A percentile compares a stretch with the other conserved stretches of the same genome.
phyloP scores from a whole-genome alignment of 805 yeast genomes.

The Lipomyces orientalis region DNA sequence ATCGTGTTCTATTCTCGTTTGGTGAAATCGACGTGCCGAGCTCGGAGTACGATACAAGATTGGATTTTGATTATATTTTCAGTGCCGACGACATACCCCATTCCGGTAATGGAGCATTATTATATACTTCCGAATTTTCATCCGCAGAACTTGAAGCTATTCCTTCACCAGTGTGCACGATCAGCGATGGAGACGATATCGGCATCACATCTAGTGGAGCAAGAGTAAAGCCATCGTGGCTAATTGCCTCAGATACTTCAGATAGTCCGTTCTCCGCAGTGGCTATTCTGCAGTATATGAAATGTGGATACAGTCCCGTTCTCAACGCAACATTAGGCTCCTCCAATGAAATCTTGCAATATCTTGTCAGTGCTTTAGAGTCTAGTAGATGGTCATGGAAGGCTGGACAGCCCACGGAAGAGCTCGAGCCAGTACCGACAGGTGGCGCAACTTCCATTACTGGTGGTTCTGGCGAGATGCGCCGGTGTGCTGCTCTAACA shows the following conservation, averaged over 20 bases:
- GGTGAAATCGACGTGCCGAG: slow-evolving; percentile 22
- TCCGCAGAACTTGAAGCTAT: slow-evolving; percentile 8
- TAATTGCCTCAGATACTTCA: slow-evolving; percentile 50
- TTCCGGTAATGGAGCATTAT: slow-evolving; percentile 11
- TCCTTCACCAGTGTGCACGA: slow-evolving; percentile 16
- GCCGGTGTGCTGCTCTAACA: slow-evolving; percentile 53
- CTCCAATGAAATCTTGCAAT: slow-evolving; percentile 30
- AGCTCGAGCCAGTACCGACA: slow-evolving; percentile 29
- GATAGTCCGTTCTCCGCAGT: slow-evolving; percentile 49
- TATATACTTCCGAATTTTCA: slow-evolving; percentile 14
- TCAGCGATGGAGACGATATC: slow-evolving; percentile 7
- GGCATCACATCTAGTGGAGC: slow-evolving; percentile 6
- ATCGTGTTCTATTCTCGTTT: slow-evolving; percentile 30
- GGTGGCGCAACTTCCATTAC: slow-evolving; percentile 15
- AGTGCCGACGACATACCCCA: slow-evolving; percentile 21
- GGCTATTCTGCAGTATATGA: slow-evolving; percentile 50
- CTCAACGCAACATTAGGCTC: slow-evolving; percentile 49
- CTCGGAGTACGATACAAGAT: slow-evolving; percentile 14
- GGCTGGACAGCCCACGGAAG: slow-evolving; percentile 55
- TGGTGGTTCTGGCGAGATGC: slow-evolving; percentile 44
- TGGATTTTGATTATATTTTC: slow-evolving; percentile 21
- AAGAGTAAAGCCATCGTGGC: slow-evolving; percentile 45
- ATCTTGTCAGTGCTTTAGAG: slow-evolving; percentile 36
- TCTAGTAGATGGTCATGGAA: slow-evolving; percentile 78
- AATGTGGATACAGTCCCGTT: slow-evolving; percentile 72